Base-by-base conservation (phyloP, 306 rosid genomes). In the Myrica gale region DNA sequence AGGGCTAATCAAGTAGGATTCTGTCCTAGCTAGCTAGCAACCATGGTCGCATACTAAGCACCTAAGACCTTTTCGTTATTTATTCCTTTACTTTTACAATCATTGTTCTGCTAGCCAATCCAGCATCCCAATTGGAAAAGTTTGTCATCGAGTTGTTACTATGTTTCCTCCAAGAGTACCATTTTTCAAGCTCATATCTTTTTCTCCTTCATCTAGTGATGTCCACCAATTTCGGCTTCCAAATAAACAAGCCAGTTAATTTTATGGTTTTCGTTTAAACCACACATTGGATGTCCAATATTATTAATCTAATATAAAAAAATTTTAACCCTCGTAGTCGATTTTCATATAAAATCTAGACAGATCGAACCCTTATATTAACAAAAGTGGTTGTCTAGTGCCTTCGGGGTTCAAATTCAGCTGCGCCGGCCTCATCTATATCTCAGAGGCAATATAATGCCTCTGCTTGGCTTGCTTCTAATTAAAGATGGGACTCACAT, bases 401-500 rank as follows among this genome's bases (percentile, higher is more conserved):
- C 37, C 37, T 32, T 32, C 37, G 37, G 37, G 37, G 37, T 32
- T 32, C 37, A 32, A 32, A 0, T 32, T 32, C 37, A 32, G 37
- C 37, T 32, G 37, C 13, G 16, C 5, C n/a, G n/a, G n/a, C n/a
- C 53, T 11, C 53, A 48, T 48, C 10, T 48, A 15, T 9, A 48
- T 9, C 53, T 48, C 11, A 15, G 11, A 21, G 7, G 19, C 26
- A 62, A n/a, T n/a, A n/a, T n/a, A n/a, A 62, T 4, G 13, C 9
- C 44, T 62, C 19, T 62, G 32, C 68, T 15, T 37, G 68, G 45
- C 20, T 39, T 1, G 10, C 19, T 61, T 61, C 45, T 62, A 0
- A 48, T 48, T 11, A 37, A 62, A 62, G 45, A 37, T 11, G 68
- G n/a, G 16, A 10, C 26, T 46, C 80, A 56, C 69, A 26, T 77